Base-by-base conservation (phyloP, 352 stramenopile species). In the Globisporangium paddicum region DNA sequence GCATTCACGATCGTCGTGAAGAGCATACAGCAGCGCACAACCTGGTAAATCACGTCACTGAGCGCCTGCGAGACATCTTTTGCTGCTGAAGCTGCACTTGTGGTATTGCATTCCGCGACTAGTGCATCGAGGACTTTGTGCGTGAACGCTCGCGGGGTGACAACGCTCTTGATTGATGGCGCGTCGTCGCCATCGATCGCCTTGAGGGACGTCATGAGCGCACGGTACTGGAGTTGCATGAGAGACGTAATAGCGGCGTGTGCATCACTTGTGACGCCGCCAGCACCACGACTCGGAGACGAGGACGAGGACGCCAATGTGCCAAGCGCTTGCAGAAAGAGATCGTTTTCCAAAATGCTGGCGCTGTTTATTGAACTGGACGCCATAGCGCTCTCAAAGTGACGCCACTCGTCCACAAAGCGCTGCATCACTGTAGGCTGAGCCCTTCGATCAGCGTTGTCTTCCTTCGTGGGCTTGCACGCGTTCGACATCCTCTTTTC, bases 11-110 rank as follows among this genome's bases (percentile, higher is more conserved):
- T 64, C 5, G 69, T 86, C 2, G 77, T 85, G 30, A 73, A 82
- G 26, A 88, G 73, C 61, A 83, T 90, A 19, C 79, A 89, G 38
- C 67, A 78, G 25, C 83, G 77, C 14, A 90, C 71, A 26, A 52
- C 49, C 32, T 87, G 82, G 47, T 86, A 89, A 2, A 85, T 38
- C 0, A 86, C 50, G 19, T 87, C 71, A 23, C 63, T 72, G 0
- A 55, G 53, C 0, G 5, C 21, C 0, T 25, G 42, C 13, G 58
- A 41, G 4, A 41, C 26, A 5, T 41, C 58, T 48, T 26, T 26
- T 5, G 37, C 5, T 3, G 5, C 14, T 42, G 37, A 19, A 19
- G 16, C 3, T 42, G 37, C 10, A n/a, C 13, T n/a, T 41, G 35
- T 41, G 19, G 28, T 23, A 19, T 41, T 55, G n/a, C 40, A 58